These are phyloP conservation scores for Eucalyptus tenuipes DNA, from an alignment of 345 rosid genomes.

Conservation along the genomic window DNA sequence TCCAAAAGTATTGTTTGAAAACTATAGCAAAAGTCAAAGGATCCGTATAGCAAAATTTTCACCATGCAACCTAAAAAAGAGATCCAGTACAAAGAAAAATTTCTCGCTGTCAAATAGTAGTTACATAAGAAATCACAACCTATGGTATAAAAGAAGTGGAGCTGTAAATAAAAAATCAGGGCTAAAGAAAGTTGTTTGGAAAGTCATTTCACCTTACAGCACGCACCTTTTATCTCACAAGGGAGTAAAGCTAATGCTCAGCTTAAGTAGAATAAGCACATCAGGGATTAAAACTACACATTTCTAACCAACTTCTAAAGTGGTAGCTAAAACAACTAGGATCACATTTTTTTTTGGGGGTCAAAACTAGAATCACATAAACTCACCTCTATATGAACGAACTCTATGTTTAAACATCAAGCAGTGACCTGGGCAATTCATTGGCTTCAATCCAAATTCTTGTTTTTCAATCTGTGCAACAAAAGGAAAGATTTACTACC, in stretches of 20 bases:
- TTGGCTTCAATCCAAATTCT: slow-evolving; percentile 94
- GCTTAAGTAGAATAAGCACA: background rate
- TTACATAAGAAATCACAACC: background rate
- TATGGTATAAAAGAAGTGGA: background rate
- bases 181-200: background rate
- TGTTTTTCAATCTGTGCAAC: slow-evolving; percentile 72
- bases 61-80: background rate
- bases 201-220: background rate
- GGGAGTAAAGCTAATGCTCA: background rate
- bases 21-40: background rate
- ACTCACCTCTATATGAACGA: slow-evolving; percentile 76
- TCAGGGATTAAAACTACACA: background rate
- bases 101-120: background rate
- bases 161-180: background rate
- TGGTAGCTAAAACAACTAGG: background rate
- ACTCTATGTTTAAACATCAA: slow-evolving; percentile 87
- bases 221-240: background rate
- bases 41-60: background rate
- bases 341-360: background rate
- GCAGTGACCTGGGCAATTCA: slow-evolving; percentile 98
- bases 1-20: background rate
- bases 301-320: background rate
- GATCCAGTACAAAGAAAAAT: background rate
- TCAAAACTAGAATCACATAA: background rate
- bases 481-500: background rate